These are phyloP conservation scores for Drosera capensis DNA, from an alignment of 148 eudicot species.

Conservation along the genomic window DNA sequence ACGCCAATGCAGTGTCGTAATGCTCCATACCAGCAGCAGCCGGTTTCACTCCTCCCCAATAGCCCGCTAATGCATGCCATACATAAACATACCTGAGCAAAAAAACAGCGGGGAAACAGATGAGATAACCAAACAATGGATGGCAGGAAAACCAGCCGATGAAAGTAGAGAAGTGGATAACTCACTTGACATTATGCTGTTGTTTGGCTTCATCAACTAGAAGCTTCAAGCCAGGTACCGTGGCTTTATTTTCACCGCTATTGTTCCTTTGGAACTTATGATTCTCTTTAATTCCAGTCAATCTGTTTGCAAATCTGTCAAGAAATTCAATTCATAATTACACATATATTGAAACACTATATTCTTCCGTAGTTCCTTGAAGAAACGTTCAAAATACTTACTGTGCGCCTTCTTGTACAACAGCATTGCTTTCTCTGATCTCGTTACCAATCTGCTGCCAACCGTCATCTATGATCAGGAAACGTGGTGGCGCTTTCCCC, in stretches of 20 bases:
- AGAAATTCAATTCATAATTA: not conserved
- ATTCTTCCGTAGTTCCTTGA: not conserved
- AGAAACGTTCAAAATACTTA: slow-evolving; percentile 18
- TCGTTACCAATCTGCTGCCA: slow-evolving; percentile 93
- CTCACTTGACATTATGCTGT: slow-evolving; percentile 68
- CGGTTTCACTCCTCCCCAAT: slow-evolving; percentile 98
- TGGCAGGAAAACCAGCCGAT: not conserved
- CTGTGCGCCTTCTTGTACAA: slow-evolving; percentile 97
- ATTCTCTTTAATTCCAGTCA: slow-evolving; percentile 84
- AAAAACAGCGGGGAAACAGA: slow-evolving; percentile 1
- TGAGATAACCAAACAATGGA: not conserved
- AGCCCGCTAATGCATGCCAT: slow-evolving; percentile 97
- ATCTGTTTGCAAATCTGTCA: slow-evolving; percentile 79
- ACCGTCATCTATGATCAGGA: slow-evolving; percentile 94
- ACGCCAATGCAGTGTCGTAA: slow-evolving; percentile 71
- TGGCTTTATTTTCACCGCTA: slow-evolving; percentile 27
- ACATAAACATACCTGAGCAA: slow-evolving; percentile 58
- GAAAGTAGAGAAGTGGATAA: not conserved
- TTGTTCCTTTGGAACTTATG: slow-evolving; percentile 67
- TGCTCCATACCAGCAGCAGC: slow-evolving; percentile 81
- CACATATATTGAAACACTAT: not conserved
- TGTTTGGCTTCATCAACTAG: slow-evolving; percentile 72
- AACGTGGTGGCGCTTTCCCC: slow-evolving; percentile 79
- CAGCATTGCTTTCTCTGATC: slow-evolving; percentile 23
- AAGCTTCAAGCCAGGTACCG: slow-evolving; percentile 57